Percentiles rank a stretch among this genome's conserved stretches.
phyloP scores from a whole-genome alignment of 257 asterid species.

The Nicotiana tomentosiformis region DNA sequence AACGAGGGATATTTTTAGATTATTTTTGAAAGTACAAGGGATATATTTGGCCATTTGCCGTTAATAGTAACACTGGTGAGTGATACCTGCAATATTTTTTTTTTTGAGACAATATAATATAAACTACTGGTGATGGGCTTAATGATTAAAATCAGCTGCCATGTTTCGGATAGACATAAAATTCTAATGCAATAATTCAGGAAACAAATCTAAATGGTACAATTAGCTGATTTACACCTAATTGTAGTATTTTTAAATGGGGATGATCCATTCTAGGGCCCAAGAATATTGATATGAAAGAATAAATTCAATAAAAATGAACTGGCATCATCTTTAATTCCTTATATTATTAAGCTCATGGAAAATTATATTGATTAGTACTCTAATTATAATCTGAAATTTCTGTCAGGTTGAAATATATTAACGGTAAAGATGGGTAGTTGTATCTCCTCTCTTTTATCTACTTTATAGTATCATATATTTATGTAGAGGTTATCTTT shows the following conservation, averaged over 20 bases:
- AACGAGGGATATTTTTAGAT: too few relatives aligned
- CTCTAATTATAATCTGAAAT: background rate
- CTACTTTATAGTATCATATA: too few relatives aligned
- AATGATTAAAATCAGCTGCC: background rate
- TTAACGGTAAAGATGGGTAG: background rate
- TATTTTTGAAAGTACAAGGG: too few relatives aligned
- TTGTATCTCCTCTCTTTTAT: background rate
- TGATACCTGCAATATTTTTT: background rate
- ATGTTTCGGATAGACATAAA: constrained; percentile 3
- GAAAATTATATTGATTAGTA: background rate
- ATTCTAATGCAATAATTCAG: constrained; percentile 3
- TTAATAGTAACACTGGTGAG: background rate
- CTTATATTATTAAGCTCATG: background rate
- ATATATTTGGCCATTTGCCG: too few relatives aligned
- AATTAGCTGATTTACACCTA: background rate
- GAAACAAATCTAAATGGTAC: constrained; percentile 4
- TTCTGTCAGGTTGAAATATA: background rate
- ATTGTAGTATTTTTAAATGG: background rate
- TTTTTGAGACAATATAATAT: background rate
- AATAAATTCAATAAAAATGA: background rate
- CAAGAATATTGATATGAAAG: background rate
- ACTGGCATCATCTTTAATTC: background rate
- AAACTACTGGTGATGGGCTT: background rate
- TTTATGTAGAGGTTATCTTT: background rate
- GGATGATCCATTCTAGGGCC: background rate